phyloP scores from a whole-genome alignment of 2,329 filamentous ascomycete genomes.

The Penicillium sp. region DNA sequence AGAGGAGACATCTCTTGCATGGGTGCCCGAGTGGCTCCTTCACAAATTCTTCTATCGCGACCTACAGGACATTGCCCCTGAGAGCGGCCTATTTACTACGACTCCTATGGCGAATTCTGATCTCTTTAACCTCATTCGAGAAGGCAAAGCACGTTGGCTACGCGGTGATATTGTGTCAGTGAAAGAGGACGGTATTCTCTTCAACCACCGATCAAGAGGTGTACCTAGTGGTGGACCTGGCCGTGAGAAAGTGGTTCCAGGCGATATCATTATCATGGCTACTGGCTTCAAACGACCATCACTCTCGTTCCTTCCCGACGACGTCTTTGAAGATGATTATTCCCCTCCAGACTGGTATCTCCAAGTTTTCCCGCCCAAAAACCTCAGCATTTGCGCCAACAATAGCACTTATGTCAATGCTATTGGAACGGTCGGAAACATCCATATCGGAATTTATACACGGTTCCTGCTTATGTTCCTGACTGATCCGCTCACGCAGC shows the following conservation, averaged over 20 bases:
- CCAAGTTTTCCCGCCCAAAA: not conserved
- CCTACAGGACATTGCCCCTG: not conserved
- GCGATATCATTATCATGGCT: not conserved
- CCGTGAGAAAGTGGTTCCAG: not conserved
- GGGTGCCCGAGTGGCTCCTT: not conserved
- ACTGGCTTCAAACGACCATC: not conserved
- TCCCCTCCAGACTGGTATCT: not conserved
- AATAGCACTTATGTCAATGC: not conserved
- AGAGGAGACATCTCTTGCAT: not conserved
- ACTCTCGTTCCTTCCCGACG: not conserved
- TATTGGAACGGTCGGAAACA: not conserved
- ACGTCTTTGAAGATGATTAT: not conserved
- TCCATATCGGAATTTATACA: not conserved
- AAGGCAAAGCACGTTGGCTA: not conserved
- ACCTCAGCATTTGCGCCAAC: not conserved
- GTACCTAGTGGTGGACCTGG: not conserved
- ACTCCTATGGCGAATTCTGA: not conserved
- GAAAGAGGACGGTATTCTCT: not conserved
- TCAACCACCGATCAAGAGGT: not conserved
- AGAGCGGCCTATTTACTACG: not conserved
- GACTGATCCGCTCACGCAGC: not conserved
- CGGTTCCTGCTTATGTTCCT: not conserved
- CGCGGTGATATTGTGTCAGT: not conserved
- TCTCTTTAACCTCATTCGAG: not conserved
- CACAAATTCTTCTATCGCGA: not conserved